These are phyloP conservation scores for Pleodorina starrii DNA, from an alignment of 139 green algal genomes.

Conservation along the genomic window DNA sequence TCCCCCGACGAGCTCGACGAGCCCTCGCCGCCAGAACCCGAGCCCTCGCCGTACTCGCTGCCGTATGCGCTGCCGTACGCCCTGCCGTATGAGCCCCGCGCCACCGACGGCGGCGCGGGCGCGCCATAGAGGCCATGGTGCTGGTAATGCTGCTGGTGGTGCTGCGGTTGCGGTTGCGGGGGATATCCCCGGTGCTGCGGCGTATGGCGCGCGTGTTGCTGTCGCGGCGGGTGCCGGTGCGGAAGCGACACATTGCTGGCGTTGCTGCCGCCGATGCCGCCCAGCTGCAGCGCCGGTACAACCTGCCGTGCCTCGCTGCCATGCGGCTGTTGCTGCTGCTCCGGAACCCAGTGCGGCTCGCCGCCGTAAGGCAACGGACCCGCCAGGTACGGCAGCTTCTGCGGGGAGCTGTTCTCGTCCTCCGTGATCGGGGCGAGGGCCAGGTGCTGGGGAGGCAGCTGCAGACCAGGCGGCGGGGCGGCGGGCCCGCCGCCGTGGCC, in stretches of 20 bases:
- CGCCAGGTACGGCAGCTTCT: background rate
- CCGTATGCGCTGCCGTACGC: background rate
- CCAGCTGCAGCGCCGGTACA: background rate
- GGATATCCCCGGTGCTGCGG: background rate
- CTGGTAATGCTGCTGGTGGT: background rate
- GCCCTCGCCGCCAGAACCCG: background rate
- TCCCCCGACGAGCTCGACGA: background rate
- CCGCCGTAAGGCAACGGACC: too few relatives aligned
- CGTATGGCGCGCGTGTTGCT: too few relatives aligned
- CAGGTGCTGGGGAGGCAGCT: background rate
- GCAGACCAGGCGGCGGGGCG: background rate
- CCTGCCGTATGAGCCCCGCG: background rate
- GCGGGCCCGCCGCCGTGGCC: too few relatives aligned
- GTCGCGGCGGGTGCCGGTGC: background rate
- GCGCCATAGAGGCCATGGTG: background rate
- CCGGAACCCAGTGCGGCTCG: background rate
- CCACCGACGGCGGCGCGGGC: too few relatives aligned
- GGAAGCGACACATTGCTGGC: background rate
- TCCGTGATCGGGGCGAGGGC: conserved; percentile 20
- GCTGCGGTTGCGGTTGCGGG: background rate
- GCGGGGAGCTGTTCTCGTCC: background rate
- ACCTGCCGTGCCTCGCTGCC: background rate
- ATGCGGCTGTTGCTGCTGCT: background rate
- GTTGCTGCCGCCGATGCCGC: background rate
- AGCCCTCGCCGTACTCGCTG: background rate